Evolutionary conservation across 805 yeast species (phyloP).

Genomic region (Lipomyces yamadae): DNA sequence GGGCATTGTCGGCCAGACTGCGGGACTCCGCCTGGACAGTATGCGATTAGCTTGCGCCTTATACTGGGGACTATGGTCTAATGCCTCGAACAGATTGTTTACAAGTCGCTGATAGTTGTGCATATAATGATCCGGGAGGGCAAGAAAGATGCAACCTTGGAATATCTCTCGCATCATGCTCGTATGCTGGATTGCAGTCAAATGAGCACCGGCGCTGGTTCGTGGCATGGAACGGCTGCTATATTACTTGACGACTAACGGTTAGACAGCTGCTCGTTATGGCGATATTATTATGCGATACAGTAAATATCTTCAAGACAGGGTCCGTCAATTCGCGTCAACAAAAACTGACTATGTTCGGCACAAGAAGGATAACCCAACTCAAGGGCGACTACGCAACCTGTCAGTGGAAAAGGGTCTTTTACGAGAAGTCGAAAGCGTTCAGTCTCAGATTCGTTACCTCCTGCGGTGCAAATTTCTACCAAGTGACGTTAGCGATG

Average conservation of each 20-base stretch:
- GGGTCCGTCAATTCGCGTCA: constrained; percentile 70
- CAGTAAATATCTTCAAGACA: constrained; percentile 67
- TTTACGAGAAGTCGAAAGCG: constrained; percentile 81
- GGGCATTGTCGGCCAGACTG: constrained; percentile 62
- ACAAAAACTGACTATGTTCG: constrained; percentile 78
- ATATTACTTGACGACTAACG: background rate
- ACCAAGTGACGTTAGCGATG: constrained; percentile 83
- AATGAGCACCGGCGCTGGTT: constrained; percentile 42
- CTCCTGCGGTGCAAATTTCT: constrained; percentile 73
- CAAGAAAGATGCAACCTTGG: constrained; percentile 71
- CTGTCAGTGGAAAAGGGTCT: constrained; percentile 78
- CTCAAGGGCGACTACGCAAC: constrained; percentile 58
- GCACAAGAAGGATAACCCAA: constrained; percentile 48
- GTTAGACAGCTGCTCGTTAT: constrained; percentile 39
- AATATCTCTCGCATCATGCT: constrained; percentile 58
- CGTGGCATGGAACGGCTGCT: constrained; percentile 39
- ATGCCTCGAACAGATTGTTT: constrained; percentile 56
- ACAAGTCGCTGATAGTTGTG: constrained; percentile 78
- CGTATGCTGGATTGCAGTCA: constrained; percentile 56
- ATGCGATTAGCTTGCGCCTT: constrained; percentile 11
- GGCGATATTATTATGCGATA: constrained; percentile 60
- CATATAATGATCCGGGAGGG: constrained; percentile 96
- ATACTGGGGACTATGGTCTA: background rate
- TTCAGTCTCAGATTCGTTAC: constrained; percentile 78
- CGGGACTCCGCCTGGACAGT: constrained; percentile 84